Evolutionary conservation across 148 eudicot species (phyloP), one percentile per base, ranked within the genome.

Genomic region (Amaranthus palmeri): DNA sequence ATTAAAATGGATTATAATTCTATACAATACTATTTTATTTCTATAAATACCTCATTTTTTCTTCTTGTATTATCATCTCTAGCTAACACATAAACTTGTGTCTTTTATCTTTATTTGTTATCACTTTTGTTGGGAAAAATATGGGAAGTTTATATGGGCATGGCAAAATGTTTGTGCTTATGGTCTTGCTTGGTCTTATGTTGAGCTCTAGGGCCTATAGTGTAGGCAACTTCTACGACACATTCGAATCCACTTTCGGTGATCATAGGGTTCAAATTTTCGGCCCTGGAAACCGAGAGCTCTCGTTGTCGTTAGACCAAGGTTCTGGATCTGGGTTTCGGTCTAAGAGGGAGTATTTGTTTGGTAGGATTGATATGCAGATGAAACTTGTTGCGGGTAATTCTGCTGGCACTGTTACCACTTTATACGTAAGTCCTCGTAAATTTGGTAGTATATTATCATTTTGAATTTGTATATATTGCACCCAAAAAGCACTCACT

Each of bases 341-440:
- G 2, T 84, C 87, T 5, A 84, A 77, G 71, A 77, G 67, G 10
- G 83, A 79, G 61, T 85, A 77, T 54, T 66, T 85, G 69, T 82
- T 77, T 48, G 87, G 87, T 8, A 79, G 85, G 74, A 68, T 85
- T 41, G 87, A 85, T 65, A 85, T 82, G 85, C 76, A 79, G 18
- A 62, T 82, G 63, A 82, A 85, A 61, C 75, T 85, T 4, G 83
- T 85, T 1, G 63, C 81, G 25, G 85, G 85, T 61, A 73, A 85
- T 56, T 85, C 87, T 58, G 79, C 87, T 53, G 87, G 87, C 56
- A 82, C 85, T 13, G 87, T 85, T 8, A 85, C 85, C 10, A 77
- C 87, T 4, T 79, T 72, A 44, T 84, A 84, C 55, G 86, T 83
- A 77, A 67, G 82, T 76, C 57, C 6, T 57, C 18, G 1, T 25